Evolutionary conservation across 2,329 filamentous ascomycete genomes (phyloP).

Genomic region (Calonectria honghensis): DNA sequence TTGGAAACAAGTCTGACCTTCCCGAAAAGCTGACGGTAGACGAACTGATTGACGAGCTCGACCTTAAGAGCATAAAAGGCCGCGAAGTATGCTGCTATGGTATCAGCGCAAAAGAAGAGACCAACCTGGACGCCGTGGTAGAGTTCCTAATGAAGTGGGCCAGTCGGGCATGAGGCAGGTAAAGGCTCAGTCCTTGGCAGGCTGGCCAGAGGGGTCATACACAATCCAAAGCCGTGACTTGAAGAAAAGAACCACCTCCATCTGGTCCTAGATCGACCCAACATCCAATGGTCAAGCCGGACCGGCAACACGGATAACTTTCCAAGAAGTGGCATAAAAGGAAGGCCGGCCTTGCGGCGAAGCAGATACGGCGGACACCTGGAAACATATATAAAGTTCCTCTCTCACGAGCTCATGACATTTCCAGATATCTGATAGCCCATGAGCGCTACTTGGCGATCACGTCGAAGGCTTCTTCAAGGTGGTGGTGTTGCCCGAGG

Average conservation of each 20-base stretch:
- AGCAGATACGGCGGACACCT: slow-evolving; percentile 48
- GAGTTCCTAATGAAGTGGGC: slow-evolving; percentile 97
- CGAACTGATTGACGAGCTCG: slow-evolving; percentile 93
- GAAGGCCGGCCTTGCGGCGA: slow-evolving; percentile 43
- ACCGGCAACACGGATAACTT: slow-evolving; percentile 21
- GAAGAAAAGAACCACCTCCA: slow-evolving; percentile 1
- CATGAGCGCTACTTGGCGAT: slow-evolving; percentile 46
- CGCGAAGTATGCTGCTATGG: slow-evolving; percentile 99
- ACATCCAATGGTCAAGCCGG: slow-evolving; percentile 22
- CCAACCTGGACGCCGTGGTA: slow-evolving; percentile 96
- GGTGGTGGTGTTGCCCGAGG: slow-evolving; percentile 41
- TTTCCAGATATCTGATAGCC: slow-evolving; percentile 51
- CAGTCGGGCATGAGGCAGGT: slow-evolving; percentile 72
- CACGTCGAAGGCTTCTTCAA: slow-evolving; percentile 53
- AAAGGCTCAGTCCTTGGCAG: slow-evolving; percentile 23
- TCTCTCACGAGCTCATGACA: slow-evolving; percentile 61
- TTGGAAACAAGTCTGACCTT: slow-evolving; percentile 98
- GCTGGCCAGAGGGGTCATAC: slow-evolving; percentile 11
- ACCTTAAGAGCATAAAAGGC: slow-evolving; percentile 90
- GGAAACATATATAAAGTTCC: slow-evolving; percentile 58
- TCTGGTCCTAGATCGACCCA: slow-evolving; percentile 4
- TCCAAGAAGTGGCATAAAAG: slow-evolving; percentile 41
- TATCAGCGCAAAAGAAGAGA: slow-evolving; percentile 99
- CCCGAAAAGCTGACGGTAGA: slow-evolving; percentile 94
- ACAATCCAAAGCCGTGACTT: slow-evolving; percentile 9